Evolutionary conservation across 169 alveolate species (phyloP), one percentile per base, ranked within the genome.

Genomic region (Sarcocystis neurona): DNA sequence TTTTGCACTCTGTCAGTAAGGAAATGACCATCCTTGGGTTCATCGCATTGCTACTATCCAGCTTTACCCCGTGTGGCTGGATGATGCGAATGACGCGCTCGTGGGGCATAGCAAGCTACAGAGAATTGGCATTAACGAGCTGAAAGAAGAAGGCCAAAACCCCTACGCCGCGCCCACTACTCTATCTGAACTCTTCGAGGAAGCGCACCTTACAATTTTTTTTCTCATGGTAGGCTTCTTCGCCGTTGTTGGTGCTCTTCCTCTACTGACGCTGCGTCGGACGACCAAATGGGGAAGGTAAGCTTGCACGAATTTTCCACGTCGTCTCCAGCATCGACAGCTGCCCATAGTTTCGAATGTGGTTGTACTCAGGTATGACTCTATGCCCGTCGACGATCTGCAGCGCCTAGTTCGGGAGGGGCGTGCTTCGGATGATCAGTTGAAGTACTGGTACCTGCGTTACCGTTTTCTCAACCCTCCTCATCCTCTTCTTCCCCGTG

Each of bases 1-100:
- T 89, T 34, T 53, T 89, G 32, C 46, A 46, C 34, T 88, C 89
- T 30, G 79, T 89, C 39, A 82, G 75, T 41, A 89, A 89, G 44
- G 92, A 89, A 43, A 47, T 89, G 46, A 89, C 92, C 1, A 85
- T 89, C 30, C 92, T 89, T 12, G 92, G 92, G 74, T 89, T 89
- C 72, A 89, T 89, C 43, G 44, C 92, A n/a, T 75, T 89, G 15
- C 89, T 89, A 2, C 60, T 89, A 34, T 89, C 79, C 39, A 48
- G 75, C 70, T 46, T 74, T n/a, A 89, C 92, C 23, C 79, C 89
- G 4, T 39, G 58, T 60, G 92, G 92, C 44, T 47, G 58, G 46
- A 39, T 75, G 34, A 89, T 89, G 92, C 85, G 75, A 20, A 78
- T n/a, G 92, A 89, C 85, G 60, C 56, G 30, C 78, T 82, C 47